Evolutionary conservation across 2,329 filamentous ascomycete genomes (phyloP).

Genomic region (Cytospora leucostoma): DNA sequence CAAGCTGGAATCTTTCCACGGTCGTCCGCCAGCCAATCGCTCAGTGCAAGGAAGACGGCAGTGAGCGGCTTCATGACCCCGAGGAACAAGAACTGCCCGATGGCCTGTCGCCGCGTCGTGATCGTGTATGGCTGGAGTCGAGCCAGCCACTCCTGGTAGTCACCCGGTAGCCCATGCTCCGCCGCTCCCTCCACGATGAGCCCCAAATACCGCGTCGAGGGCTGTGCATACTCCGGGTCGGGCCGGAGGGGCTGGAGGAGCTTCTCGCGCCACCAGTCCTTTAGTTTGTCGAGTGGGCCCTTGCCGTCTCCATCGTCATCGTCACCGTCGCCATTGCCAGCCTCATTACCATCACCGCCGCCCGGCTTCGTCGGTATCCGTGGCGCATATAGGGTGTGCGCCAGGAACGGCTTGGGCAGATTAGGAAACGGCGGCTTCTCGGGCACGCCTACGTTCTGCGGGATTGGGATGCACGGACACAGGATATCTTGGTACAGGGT

Average conservation of each 20-base stretch:
- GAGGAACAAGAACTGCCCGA: conserved; percentile 67
- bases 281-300: conserved; percentile 31
- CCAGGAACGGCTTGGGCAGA: conserved; percentile 68
- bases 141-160: conserved; percentile 75
- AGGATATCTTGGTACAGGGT: conserved; percentile 80
- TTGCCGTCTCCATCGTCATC: conserved; percentile 24
- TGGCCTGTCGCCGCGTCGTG: conserved; percentile 65
- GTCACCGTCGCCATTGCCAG: not conserved
- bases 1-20: conserved; percentile 69
- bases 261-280: conserved; percentile 51
- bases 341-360: conserved; percentile 25
- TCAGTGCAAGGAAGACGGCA: conserved; percentile 54
- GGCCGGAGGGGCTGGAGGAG: conserved; percentile 54
- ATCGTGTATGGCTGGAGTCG: conserved; percentile 69
- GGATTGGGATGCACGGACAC: conserved; percentile 74
- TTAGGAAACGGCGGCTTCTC: conserved; percentile 57
- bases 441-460: conserved; percentile 60
- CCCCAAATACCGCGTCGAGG: conserved; percentile 80
- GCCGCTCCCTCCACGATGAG: conserved; percentile 76
- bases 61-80: conserved; percentile 56
- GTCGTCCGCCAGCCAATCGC: conserved; percentile 59
- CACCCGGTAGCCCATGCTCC: conserved; percentile 76
- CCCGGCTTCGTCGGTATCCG: conserved; percentile 42
- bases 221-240: conserved; percentile 73
- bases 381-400: conserved; percentile 81